A percentile compares a stretch with the other conserved stretches of the same genome.
Evolutionary conservation across 2,329 filamentous ascomycete genomes (phyloP).

Genomic region (Orbilia oligospora): DNA sequence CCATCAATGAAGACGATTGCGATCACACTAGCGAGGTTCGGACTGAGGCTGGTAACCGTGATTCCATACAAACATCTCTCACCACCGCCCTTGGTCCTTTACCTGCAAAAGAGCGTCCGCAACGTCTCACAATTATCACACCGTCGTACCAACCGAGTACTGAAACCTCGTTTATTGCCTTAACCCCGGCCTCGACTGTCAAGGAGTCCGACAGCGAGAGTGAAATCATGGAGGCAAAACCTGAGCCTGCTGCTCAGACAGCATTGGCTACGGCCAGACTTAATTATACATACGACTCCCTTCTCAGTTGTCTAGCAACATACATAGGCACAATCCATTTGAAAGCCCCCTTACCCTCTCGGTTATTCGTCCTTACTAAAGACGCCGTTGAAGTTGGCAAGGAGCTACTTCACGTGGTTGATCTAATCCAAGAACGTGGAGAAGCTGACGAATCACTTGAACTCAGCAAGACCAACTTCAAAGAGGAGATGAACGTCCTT

Average conservation of each 20-base stretch:
- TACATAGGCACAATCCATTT: conserved; percentile 92
- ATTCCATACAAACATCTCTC: conserved; percentile 49
- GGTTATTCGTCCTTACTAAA: conserved; percentile 49
- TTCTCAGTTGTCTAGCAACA: conserved; percentile 89
- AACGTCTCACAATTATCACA: conserved; percentile 54
- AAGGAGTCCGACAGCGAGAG: conserved; percentile 56
- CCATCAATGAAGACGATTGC: conserved; percentile 27
- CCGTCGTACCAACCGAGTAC: conserved; percentile 49
- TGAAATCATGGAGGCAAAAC: conserved; percentile 30
- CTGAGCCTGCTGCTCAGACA: conserved; percentile 11
- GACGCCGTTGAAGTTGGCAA: conserved; percentile 55
- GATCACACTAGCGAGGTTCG: conserved; percentile 23
- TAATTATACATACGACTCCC: conserved; percentile 66
- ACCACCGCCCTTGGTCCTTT: conserved; percentile 44
- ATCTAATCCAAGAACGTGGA: conserved; percentile 50
- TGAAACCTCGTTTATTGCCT: conserved; percentile 38
- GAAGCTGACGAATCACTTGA: conserved; percentile 30
- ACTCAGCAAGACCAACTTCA: conserved; percentile 27
- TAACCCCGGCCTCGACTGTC: conserved; percentile 54
- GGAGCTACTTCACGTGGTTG: conserved; percentile 44
- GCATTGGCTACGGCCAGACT: conserved; percentile 38
- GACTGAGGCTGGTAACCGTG: conserved; percentile 34
- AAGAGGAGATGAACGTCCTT: conserved; percentile 49
- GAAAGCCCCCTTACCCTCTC: conserved; percentile 74
- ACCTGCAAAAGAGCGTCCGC: conserved; percentile 39